These are phyloP conservation scores for Zygosaccharomyces pseudobailii DNA, from an alignment of 1,139 yeast species.

Conservation along the genomic window DNA sequence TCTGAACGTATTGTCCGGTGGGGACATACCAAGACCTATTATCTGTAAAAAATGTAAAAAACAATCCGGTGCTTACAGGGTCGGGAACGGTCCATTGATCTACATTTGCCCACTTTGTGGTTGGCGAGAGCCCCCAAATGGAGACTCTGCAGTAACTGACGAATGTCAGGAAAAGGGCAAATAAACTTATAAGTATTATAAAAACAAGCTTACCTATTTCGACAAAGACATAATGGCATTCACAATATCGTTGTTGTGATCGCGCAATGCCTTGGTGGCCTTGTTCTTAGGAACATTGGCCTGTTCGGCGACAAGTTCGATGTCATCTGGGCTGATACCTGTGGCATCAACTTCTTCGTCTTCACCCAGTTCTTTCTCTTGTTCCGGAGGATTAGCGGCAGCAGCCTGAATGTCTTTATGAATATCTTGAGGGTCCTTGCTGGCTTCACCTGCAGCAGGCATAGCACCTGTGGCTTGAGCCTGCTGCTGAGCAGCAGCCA, in stretches of 20 bases:
- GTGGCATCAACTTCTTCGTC: constrained; percentile 74
- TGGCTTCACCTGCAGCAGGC: constrained; percentile 36
- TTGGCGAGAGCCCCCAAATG: constrained; percentile 7
- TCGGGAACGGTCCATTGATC: constrained; percentile 47
- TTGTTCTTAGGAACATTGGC: constrained; percentile 82
- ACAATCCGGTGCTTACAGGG: constrained; percentile 25
- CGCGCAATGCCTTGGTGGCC: constrained; percentile 87
- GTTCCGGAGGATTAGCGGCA: constrained; percentile 41
- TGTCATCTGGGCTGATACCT: constrained; percentile 74
- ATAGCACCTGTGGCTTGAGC: constrained; percentile 41
- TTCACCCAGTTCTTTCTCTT: constrained; percentile 38
- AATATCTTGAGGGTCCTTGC: constrained; percentile 44
- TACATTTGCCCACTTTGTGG: constrained; percentile 79
- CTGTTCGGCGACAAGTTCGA: constrained; percentile 82
- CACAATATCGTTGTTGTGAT: constrained; percentile 90
- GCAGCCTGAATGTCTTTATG: constrained; percentile 90
- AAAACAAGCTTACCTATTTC: background rate
- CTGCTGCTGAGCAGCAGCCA: constrained; percentile 67
- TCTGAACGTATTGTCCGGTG: constrained; percentile 29
- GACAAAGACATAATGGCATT: constrained; percentile 92
- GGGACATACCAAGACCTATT: constrained; percentile 22
- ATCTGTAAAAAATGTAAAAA: constrained; percentile 26
- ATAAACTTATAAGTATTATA: constrained; percentile 1
- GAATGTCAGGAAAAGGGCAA: background rate
- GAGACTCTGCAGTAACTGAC: background rate